Percentiles rank a stretch among this genome's conserved stretches.
phyloP scores from a whole-genome alignment of 306 rosid species.

The Casuarina cunninghamiana region DNA sequence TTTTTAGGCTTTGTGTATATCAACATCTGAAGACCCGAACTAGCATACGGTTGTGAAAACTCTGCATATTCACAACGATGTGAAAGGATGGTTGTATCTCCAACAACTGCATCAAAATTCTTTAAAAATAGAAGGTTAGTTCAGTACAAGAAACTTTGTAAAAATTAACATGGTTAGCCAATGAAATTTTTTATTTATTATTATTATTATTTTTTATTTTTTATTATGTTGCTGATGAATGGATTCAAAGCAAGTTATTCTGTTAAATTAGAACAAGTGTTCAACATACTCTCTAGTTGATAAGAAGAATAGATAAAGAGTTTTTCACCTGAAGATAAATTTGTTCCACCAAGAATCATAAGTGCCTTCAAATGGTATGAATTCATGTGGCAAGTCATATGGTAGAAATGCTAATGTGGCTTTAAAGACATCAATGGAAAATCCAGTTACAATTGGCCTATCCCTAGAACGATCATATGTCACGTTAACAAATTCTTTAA shows the following conservation, averaged over 20 bases:
- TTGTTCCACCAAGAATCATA: constrained; percentile 20
- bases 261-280: not conserved
- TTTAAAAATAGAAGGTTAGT: not conserved
- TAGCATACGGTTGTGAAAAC: constrained; percentile 1
- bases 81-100: not conserved
- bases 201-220: too few relatives aligned
- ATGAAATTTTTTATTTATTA: not conserved
- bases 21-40: not conserved
- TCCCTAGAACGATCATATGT: not conserved
- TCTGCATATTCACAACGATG: not conserved
- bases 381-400: constrained; percentile 11
- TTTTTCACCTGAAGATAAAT: constrained; percentile 4
- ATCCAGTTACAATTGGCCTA: not conserved
- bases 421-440: constrained; percentile 10
- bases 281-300: not conserved
- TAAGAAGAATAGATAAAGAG: not conserved
- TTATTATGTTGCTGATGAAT: not conserved
- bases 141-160: not conserved
- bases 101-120: constrained; percentile 12
- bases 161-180: not conserved
- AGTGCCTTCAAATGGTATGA: not conserved
- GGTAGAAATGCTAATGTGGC: constrained; percentile 11
- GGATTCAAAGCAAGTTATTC: not conserved
- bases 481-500: constrained; percentile 13
- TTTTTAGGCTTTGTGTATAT: not conserved